These are phyloP conservation scores for Delonix regia DNA, from an alignment of 306 rosid species.

Conservation along the genomic window DNA sequence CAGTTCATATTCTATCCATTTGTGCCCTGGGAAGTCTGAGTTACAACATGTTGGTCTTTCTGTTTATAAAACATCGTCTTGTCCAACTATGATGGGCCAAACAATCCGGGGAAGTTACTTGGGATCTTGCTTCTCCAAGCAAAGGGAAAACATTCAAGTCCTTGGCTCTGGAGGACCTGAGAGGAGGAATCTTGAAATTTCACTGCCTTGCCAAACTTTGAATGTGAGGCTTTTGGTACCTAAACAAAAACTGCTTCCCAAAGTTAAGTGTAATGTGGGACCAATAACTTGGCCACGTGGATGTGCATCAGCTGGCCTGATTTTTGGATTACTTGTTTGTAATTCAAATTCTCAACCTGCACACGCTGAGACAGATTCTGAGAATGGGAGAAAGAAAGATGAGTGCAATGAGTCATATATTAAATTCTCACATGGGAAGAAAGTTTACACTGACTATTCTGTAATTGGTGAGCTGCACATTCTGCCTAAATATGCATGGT, in stretches of 20 bases:
- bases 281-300: constrained; percentile 57
- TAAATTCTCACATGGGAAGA: constrained; percentile 70
- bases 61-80: constrained; percentile 45
- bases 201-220: constrained; percentile 58
- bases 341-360: constrained; percentile 61
- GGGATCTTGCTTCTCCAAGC: constrained; percentile 61
- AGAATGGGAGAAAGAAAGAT: constrained; percentile 46
- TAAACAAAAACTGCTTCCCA: constrained; percentile 54
- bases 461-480: constrained; percentile 69
- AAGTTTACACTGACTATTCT: constrained; percentile 78
- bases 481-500: constrained; percentile 2
- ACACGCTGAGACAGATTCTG: constrained; percentile 56
- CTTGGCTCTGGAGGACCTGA: constrained; percentile 43
- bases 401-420: constrained; percentile 42
- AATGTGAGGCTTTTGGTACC: constrained; percentile 59
- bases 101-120: constrained; percentile 53
- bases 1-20: constrained; percentile 46
- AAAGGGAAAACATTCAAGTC: constrained; percentile 36
- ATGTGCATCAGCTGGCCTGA: constrained; percentile 68
- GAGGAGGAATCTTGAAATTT: constrained; percentile 53
- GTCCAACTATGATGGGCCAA: constrained; percentile 49
- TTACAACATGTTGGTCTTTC: constrained; percentile 49
- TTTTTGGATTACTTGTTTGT: constrained; percentile 69
- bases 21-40: constrained; percentile 40
- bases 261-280: constrained; percentile 58